A percentile compares a stretch with the other conserved stretches of the same genome.
These are phyloP conservation scores for Alternaria arbusti DNA, from an alignment of 2,329 filamentous ascomycete genomes.

Conservation along the genomic window DNA sequence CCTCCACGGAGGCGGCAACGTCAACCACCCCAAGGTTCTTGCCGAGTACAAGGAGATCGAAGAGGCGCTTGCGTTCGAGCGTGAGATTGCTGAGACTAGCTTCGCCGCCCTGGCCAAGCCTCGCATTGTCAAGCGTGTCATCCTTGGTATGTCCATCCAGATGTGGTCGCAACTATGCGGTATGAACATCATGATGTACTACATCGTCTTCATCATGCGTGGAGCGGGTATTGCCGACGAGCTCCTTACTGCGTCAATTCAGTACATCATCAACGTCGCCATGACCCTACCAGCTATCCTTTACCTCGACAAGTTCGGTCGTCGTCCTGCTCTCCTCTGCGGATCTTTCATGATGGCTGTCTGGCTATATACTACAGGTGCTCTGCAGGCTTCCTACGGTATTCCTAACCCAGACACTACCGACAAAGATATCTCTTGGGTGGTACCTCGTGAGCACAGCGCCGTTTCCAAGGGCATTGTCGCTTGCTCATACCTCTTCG, in stretches of 20 bases:
- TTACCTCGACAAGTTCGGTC: conserved; percentile 65
- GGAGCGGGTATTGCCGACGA: conserved; percentile 63
- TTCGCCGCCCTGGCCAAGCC: conserved; percentile 59
- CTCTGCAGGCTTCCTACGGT: conserved; percentile 66
- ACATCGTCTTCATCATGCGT: conserved; percentile 67
- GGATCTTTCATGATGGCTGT: conserved; percentile 66
- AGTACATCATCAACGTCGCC: conserved; percentile 69
- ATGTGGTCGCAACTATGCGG: conserved; percentile 67
- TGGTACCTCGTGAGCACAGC: conserved; percentile 58
- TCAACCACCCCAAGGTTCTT: conserved; percentile 64
- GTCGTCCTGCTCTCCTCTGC: conserved; percentile 62
- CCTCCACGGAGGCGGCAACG: conserved; percentile 65
- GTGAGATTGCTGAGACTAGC: conserved; percentile 58
- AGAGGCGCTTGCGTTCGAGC: conserved; percentile 61
- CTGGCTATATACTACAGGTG: conserved; percentile 66
- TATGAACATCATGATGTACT: conserved; percentile 66
- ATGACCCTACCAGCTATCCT: conserved; percentile 66
- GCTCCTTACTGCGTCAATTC: conserved; percentile 66
- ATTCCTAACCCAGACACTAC: conserved; percentile 41
- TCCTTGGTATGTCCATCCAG: conserved; percentile 65
- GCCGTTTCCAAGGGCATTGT: conserved; percentile 62
- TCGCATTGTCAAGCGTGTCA: conserved; percentile 62
- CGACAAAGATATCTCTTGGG: conserved; percentile 62
- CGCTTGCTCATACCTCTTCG: conserved; percentile 54
- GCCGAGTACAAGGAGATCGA: conserved; percentile 69